Evolutionary conservation across 148 eudicot species (phyloP), one percentile per base, ranked within the genome.

Genomic region (Cornus florida): DNA sequence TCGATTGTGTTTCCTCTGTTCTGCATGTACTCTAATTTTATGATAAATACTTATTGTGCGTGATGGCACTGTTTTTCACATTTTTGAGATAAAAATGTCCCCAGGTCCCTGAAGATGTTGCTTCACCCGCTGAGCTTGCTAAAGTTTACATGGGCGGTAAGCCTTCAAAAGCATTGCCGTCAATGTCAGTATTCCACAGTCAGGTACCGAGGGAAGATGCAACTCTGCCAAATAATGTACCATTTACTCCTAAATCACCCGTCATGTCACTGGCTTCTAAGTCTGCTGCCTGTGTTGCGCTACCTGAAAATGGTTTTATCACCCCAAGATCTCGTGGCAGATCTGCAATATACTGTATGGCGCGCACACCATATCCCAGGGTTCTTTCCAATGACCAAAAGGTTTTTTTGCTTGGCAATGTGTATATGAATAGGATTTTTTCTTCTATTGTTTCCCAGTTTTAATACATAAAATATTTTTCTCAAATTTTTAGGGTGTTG

Each of bases 61-160:
- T 14, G 59, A 14, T 53, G 59, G 59, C 19, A 16, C 19, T 53
- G 17, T 53, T 53, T 56, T 71, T 60, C 31, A 68, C 24, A 22
- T 53, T 38, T 50, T 11, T 38, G 65, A 19, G 11, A 31, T 4
- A 16, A 12, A 23, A 69, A 23, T 76, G 39, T 70, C 23, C 75
- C 38, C 81, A 95, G 99, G 92, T 82, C 69, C 77, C 78, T 81
- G 91, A 88, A 66, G 98, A 86, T 79, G 71, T 88, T 84, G 90
- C 94, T 59, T 90, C 97, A 31, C 98, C 99, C 78, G 92, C 94
- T 79, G 98, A 97, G 77, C 92, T 97, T 82, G 99, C 99, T 70
- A 97, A 94, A 90, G 95, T 94, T 53, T 97, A 94, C 85, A 97
- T 97, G 99, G 95, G 91, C 59, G 86, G 85, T 71, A 83, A 86